Percentiles rank a stretch among this genome's conserved stretches.
phyloP scores from a whole-genome alignment of 306 rosid genomes.

The Crotalaria pallida region DNA sequence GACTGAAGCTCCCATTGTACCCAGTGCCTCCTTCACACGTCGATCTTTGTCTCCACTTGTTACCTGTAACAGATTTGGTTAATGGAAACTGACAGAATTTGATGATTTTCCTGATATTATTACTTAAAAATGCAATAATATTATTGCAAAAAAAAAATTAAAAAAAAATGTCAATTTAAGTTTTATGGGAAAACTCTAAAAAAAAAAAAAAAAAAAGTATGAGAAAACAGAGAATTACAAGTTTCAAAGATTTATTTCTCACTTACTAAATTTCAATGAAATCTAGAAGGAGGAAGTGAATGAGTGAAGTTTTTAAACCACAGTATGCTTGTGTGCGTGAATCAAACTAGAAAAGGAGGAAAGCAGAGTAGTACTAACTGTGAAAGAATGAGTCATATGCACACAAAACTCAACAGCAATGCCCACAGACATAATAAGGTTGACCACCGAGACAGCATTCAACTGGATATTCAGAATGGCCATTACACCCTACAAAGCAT shows the following conservation, averaged over 20 bases:
- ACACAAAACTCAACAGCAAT: constrained; percentile 98
- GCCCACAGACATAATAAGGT: constrained; percentile 96
- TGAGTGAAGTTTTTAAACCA: neutral
- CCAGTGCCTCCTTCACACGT: constrained; percentile 78
- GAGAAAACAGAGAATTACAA: neutral
- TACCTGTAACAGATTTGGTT: constrained; percentile 46
- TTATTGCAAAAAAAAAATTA: neutral
- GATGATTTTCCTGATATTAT: neutral
- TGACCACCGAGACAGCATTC: constrained; percentile 94
- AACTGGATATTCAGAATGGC: constrained; percentile 89
- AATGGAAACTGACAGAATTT: neutral
- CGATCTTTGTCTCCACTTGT: constrained; percentile 74
- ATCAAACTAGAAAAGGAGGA: constrained; percentile 5
- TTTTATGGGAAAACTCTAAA: neutral
- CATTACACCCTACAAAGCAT: constrained; percentile 82
- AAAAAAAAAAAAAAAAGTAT: neutral
- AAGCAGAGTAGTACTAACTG: constrained; percentile 54
- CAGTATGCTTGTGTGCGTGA: too few species aligned
- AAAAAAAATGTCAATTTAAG: neutral
- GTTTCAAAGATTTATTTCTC: neutral
- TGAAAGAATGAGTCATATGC: constrained; percentile 86
- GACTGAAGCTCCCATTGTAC: constrained; percentile 98
- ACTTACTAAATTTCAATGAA: neutral
- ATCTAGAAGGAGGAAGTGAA: constrained; percentile 1
- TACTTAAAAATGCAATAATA: neutral